phyloP scores from a whole-genome alignment of 148 eudicot species.

The Drosera capensis region DNA sequence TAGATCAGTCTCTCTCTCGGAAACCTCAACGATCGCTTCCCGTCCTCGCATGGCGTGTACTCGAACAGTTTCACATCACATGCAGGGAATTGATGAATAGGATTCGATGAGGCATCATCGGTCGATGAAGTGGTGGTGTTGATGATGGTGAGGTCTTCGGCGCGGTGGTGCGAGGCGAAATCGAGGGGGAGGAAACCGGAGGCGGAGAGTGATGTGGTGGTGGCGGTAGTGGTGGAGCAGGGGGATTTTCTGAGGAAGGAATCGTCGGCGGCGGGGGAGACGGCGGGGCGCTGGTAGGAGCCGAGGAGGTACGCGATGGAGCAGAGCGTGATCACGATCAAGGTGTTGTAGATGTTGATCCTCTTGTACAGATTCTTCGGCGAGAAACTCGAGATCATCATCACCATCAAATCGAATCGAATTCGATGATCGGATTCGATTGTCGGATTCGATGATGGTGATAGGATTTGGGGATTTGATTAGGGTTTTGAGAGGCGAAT shows the following conservation, averaged over 20 bases:
- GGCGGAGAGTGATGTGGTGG: not conserved
- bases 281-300: constrained; percentile 11
- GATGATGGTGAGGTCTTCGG: constrained; percentile 7
- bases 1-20: constrained; percentile 31
- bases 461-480: too few species aligned
- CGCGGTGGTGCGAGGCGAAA: constrained; percentile 42
- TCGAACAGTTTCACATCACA: constrained; percentile 36
- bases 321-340: constrained; percentile 6
- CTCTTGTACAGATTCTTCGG: constrained; percentile 2
- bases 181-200: constrained; percentile 32
- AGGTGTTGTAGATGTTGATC: constrained; percentile 1
- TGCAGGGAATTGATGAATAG: constrained; percentile 30
- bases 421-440: too few species aligned
- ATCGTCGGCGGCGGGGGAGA: constrained; percentile 8
- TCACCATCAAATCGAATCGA: too few species aligned
- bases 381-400: too few species aligned
- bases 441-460: too few species aligned
- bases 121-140: constrained; percentile 2
- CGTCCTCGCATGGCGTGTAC: constrained; percentile 78
- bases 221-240: constrained; percentile 2
- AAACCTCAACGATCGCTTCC: constrained; percentile 40
- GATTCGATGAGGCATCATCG: constrained; percentile 14
- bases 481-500: too few species aligned
- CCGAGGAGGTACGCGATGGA: constrained; percentile 6
- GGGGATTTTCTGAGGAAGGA: not conserved